Evolutionary conservation across 768 basidiomycete genomes (phyloP).

Genomic region (Rhizopogon sp.): DNA sequence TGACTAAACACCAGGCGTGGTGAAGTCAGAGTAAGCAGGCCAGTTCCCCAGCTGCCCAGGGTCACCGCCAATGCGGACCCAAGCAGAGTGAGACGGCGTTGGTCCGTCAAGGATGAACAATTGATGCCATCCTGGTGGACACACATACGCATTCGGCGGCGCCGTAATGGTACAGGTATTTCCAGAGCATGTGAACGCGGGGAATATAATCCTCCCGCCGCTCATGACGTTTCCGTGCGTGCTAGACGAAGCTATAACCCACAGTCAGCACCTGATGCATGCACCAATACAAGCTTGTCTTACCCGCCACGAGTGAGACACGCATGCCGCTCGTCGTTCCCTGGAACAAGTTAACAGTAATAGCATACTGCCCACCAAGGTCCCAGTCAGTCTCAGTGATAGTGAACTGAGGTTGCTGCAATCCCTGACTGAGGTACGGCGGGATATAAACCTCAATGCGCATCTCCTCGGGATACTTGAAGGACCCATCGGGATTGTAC

Average conservation of each 20-base stretch:
- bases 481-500: conserved; percentile 27
- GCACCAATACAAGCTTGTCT: conserved; percentile 7
- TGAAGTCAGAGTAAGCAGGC: conserved; percentile 68
- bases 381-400: conserved; percentile 59
- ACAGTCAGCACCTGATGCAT: background rate
- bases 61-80: conserved; percentile 79
- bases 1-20: conserved; percentile 51
- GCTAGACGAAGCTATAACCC: conserved; percentile 55
- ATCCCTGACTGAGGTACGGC: conserved; percentile 69
- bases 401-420: conserved; percentile 56
- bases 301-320: conserved; percentile 63
- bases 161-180: conserved; percentile 74
- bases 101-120: conserved; percentile 75
- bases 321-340: conserved; percentile 43
- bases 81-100: conserved; percentile 68
- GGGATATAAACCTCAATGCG: conserved; percentile 81
- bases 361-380: conserved; percentile 47
- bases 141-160: conserved; percentile 62
- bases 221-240: conserved; percentile 75
- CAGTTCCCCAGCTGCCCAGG: conserved; percentile 66
- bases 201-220: conserved; percentile 66
- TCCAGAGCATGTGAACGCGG: conserved; percentile 63
- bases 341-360: conserved; percentile 39
- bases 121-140: conserved; percentile 75
- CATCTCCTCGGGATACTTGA: conserved; percentile 69